These are phyloP conservation scores for Platanthera zijinensis DNA, from an alignment of 106 monocot species.

Conservation along the genomic window DNA sequence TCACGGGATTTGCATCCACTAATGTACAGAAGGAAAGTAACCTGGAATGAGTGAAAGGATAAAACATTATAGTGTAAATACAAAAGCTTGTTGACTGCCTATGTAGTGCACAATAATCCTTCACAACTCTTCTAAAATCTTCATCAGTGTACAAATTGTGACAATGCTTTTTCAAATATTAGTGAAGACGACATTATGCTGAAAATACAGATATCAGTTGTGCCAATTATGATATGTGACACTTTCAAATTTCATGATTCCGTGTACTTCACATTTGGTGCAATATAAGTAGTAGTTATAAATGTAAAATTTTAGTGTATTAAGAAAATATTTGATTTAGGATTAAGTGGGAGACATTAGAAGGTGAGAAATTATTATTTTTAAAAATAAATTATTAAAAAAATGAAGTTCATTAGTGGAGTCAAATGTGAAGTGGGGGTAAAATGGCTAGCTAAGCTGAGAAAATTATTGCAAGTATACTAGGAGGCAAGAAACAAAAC, in stretches of 20 bases:
- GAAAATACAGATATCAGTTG: background rate
- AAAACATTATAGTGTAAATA: background rate
- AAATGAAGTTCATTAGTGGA: too few relatives aligned
- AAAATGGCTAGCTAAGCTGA: too few relatives aligned
- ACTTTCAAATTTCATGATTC: background rate
- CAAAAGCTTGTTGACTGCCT: background rate
- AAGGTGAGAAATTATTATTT: too few relatives aligned
- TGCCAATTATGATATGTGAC: background rate
- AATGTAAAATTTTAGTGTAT: background rate
- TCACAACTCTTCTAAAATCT: background rate
- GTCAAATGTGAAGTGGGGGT: too few relatives aligned
- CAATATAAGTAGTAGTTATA: background rate
- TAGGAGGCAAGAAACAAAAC: too few relatives aligned
- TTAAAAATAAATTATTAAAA: too few relatives aligned
- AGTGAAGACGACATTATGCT: background rate
- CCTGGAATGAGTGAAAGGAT: slow-evolving; percentile 28
- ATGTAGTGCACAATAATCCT: background rate
- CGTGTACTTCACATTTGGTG: background rate
- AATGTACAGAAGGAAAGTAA: slow-evolving; percentile 50
- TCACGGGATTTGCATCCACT: slow-evolving; percentile 46
- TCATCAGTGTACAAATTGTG: background rate
- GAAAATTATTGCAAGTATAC: too few relatives aligned
- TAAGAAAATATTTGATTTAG: too few relatives aligned
- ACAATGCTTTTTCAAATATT: background rate
- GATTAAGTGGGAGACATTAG: too few relatives aligned